Evolutionary conservation across 371 early-diverging fungal genomes (phyloP).

Genomic region (Mortierella sp.): DNA sequence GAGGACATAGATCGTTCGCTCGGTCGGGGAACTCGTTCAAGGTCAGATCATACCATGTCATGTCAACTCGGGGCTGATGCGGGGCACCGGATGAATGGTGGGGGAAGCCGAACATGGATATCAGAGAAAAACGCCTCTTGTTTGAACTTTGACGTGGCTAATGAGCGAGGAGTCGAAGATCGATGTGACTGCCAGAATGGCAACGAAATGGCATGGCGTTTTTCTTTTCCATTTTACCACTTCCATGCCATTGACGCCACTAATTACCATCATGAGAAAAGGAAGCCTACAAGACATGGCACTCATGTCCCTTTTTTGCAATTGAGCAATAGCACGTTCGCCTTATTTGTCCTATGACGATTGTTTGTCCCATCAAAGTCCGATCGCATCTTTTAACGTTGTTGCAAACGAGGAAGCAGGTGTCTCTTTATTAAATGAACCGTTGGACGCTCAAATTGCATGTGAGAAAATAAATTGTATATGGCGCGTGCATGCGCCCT

Average conservation of each 20-base stretch:
- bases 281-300: background rate
- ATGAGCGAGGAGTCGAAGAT: background rate
- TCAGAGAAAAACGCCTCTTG: background rate
- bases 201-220: too few species aligned
- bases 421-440: background rate
- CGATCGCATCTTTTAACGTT: background rate
- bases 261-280: background rate
- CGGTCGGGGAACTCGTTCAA: background rate
- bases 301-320: background rate
- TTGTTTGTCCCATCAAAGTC: background rate
- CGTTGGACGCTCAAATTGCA: background rate
- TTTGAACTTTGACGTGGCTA: too few species aligned
- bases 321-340: background rate
- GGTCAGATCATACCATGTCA: background rate
- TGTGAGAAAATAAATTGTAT: background rate
- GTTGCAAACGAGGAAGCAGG: background rate
- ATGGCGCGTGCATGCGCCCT: background rate
- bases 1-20: background rate
- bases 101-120: background rate
- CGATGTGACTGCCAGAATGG: background rate
- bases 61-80: background rate
- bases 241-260: background rate
- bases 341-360: background rate
- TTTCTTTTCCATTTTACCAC: background rate
- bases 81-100: background rate